Conservation (phyloP, 768 basidiomycete genomes). For the Sarcomyxa edulis region DNA sequence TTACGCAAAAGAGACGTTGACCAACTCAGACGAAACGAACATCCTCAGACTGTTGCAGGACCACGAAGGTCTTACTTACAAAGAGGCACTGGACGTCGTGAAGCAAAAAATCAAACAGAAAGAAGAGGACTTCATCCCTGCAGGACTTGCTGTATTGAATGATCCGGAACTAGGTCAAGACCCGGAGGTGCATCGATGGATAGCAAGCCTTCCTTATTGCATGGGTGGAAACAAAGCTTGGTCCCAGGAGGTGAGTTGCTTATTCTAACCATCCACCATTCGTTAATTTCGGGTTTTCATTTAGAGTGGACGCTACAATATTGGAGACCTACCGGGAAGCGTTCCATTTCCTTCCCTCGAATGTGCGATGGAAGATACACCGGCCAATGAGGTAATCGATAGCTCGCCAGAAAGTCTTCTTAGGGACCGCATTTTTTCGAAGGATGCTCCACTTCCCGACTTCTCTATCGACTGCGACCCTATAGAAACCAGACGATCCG, state of each 20-base stretch:
- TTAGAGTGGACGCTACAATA: constrained; percentile 7
- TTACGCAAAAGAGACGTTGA: constrained; percentile 7
- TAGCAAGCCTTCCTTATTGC: constrained; percentile 8
- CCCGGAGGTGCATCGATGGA: constrained; percentile 10
- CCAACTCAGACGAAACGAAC: constrained; percentile 10
- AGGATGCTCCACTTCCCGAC: no score
- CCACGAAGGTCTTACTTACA: constrained; percentile 5
- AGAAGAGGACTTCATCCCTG: constrained; percentile 3
- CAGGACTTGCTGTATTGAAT: constrained; percentile 7
- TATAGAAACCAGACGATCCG: no score
- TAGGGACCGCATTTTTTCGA: no score
- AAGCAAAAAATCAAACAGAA: constrained; percentile 2
- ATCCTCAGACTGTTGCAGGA: constrained; percentile 9
- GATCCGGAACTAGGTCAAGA: constrained; percentile 9
- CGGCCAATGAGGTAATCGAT: constrained; percentile 6
- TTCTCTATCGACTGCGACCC: no score
- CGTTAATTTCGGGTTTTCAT: background rate
- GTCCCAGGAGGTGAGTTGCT: constrained; percentile 8
- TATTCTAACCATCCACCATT: no score
- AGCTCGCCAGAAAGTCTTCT: no score
- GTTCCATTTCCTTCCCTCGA: constrained; percentile 3
- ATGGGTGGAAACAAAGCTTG: constrained; percentile 11
- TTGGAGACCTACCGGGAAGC: constrained; percentile 1
- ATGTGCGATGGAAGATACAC: constrained; percentile 3
- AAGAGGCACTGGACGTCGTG: constrained; percentile 2